These are phyloP conservation scores for Tympanopsis confertula DNA, from an alignment of 2,329 filamentous ascomycete species.

Conservation along the genomic window DNA sequence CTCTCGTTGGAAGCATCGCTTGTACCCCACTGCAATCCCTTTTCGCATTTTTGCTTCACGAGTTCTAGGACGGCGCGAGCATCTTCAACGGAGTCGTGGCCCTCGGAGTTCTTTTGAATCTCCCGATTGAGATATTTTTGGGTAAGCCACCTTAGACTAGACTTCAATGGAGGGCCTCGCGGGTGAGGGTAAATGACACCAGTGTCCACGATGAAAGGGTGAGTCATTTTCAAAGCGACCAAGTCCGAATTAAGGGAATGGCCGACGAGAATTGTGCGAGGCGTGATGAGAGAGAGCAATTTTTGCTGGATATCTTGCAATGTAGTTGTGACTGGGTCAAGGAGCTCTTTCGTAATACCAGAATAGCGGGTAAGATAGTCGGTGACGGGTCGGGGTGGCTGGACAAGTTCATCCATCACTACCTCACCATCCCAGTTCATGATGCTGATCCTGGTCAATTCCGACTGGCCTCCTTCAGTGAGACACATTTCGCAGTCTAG, in stretches of 20 bases:
- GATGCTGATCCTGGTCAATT: slow-evolving; percentile 79
- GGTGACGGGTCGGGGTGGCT: slow-evolving; percentile 74
- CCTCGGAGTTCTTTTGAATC: slow-evolving; percentile 70
- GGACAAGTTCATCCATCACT: slow-evolving; percentile 82
- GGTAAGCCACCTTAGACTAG: slow-evolving; percentile 77
- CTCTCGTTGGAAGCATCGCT: slow-evolving; percentile 72
- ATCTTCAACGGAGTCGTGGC: slow-evolving; percentile 89
- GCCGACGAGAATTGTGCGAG: slow-evolving; percentile 63
- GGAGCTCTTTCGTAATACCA: slow-evolving; percentile 79
- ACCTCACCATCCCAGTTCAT: slow-evolving; percentile 75
- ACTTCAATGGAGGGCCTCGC: slow-evolving; percentile 78
- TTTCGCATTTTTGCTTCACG: slow-evolving; percentile 90
- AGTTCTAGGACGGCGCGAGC: slow-evolving; percentile 83
- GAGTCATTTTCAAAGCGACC: slow-evolving; percentile 71
- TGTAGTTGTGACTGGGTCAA: slow-evolving; percentile 72
- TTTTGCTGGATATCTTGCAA: slow-evolving; percentile 71
- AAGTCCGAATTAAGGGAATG: slow-evolving; percentile 78
- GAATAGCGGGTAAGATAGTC: slow-evolving; percentile 90
- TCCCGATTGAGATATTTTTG: slow-evolving; percentile 77
- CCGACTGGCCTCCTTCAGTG: slow-evolving; percentile 67
- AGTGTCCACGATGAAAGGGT: slow-evolving; percentile 90
- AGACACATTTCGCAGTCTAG: slow-evolving; percentile 98
- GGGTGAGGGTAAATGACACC: slow-evolving; percentile 82
- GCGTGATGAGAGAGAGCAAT: slow-evolving; percentile 61
- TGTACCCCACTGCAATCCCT: slow-evolving; percentile 75